Base-by-base conservation (phyloP, 441 rosid genomes). In the California macrophylla region DNA sequence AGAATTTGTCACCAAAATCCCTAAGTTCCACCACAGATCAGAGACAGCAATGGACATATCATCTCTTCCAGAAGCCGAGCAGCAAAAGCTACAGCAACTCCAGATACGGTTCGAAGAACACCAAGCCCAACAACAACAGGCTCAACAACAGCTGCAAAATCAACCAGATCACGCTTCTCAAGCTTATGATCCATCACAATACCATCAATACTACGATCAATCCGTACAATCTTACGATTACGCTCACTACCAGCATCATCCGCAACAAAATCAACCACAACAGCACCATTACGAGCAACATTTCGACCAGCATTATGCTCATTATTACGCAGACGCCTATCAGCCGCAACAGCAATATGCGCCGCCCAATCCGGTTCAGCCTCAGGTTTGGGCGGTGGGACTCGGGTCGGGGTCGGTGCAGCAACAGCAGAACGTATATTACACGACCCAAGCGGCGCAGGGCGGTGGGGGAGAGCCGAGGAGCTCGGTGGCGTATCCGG, bases 41-140 rank as follows among this genome's bases (percentile, higher is more conserved):
- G 47, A 9, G 4, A 2, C n/a, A 24, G 13, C 25, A 66, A 74
- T 76, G 74, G 76, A 72, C 23, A 30, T 28, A n/a, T 58, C 75
- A 3, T 70, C 79, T 42, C 28, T 65, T 10, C 69, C 70, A 4
- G 72, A 72, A 69, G n/a, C 74, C 28, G 71, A 40, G 6, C 75
- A 56, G 6, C 32, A 50, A 18, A 38, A 58, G 16, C 66, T 63
- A 3, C 66, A 32, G 15, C 20, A 29, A 18, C 66, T 64, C 20
- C 60, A 60, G 9, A 54, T 68, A 10, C 66, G 64, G 36, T 18
- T 60, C 54, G 52, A 74, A 29, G 69, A 64, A 64, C 42, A 29
- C 42, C 66, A 64, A 64, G 18, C 66, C 34, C 72, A 24, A 12
- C 66, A 30, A 23, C 52, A 23, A 26, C 70, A 28, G 32, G 15